Percentiles rank a stretch among this genome's conserved stretches.
phyloP scores from a whole-genome alignment of 306 rosid genomes.

The Corylus americana region DNA sequence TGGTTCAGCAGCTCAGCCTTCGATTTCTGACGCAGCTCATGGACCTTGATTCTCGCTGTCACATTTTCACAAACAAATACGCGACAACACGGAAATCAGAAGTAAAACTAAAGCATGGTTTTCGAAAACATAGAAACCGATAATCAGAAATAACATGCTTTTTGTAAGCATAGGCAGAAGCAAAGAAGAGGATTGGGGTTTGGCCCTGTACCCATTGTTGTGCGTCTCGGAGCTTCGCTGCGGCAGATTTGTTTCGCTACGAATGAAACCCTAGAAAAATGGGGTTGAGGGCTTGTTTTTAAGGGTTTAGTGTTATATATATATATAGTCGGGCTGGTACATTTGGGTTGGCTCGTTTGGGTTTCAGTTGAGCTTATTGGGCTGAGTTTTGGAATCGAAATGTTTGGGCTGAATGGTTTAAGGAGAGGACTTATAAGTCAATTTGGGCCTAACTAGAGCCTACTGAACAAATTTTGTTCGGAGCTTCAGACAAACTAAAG shows the following conservation, averaged over 20 bases:
- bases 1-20: constrained; percentile 71
- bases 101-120: not conserved
- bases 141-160: not conserved
- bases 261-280: constrained; percentile 45
- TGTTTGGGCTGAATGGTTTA: not conserved
- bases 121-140: not conserved
- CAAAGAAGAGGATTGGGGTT: not conserved
- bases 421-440: not conserved
- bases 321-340: not conserved
- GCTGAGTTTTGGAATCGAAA: not conserved
- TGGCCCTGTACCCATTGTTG: constrained; percentile 53
- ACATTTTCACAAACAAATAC: not conserved
- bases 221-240: constrained; percentile 14
- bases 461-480: too few species aligned
- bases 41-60: constrained; percentile 93
- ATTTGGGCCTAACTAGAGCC: too few species aligned
- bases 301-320: not conserved
- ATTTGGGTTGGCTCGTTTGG: not conserved
- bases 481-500: too few species aligned
- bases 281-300: not conserved
- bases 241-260: constrained; percentile 34
- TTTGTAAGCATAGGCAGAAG: not conserved
- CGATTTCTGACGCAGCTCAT: constrained; percentile 85
- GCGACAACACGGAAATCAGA: not conserved
- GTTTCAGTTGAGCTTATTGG: not conserved